Evolutionary conservation across 164 flowering plant species (phyloP).

Genomic region (Tinospora cordifolia): DNA sequence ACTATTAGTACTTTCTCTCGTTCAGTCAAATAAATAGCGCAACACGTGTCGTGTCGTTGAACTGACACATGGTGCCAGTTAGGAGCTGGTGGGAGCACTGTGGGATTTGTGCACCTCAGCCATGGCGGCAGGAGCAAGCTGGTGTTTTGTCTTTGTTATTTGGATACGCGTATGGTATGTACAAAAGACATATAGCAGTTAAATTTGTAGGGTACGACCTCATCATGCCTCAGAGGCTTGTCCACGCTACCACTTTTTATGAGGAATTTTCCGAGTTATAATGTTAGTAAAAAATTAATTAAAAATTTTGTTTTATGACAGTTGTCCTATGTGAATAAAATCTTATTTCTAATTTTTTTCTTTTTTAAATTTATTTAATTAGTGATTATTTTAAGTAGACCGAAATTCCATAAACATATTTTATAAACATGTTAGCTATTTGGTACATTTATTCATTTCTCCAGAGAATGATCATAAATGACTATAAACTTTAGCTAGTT

Average conservation of each 20-base stretch:
- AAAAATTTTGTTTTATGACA: too few species aligned
- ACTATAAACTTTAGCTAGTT: too few species aligned
- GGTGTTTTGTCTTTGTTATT: neutral
- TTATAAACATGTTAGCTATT: too few species aligned
- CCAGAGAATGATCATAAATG: too few species aligned
- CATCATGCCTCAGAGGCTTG: neutral
- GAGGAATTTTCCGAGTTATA: too few species aligned
- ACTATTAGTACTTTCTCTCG: neutral
- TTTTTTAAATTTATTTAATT: too few species aligned
- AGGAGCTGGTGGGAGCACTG: neutral
- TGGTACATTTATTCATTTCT: too few species aligned
- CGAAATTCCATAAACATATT: too few species aligned
- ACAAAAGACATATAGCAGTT: neutral
- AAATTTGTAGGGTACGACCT: neutral
- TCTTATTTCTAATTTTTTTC: too few species aligned
- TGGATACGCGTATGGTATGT: neutral
- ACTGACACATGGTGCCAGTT: neutral
- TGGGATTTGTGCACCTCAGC: neutral
- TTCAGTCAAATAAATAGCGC: neutral
- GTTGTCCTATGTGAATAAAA: too few species aligned
- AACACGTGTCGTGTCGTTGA: neutral
- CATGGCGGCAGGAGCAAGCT: neutral
- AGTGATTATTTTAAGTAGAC: too few species aligned
- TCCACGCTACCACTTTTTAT: neutral
- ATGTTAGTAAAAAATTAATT: too few species aligned